Evolutionary conservation across 2,329 filamentous ascomycete species (phyloP), one percentile per base, ranked within the genome.

Genomic region (Berkeleyomyces rouxiae): DNA sequence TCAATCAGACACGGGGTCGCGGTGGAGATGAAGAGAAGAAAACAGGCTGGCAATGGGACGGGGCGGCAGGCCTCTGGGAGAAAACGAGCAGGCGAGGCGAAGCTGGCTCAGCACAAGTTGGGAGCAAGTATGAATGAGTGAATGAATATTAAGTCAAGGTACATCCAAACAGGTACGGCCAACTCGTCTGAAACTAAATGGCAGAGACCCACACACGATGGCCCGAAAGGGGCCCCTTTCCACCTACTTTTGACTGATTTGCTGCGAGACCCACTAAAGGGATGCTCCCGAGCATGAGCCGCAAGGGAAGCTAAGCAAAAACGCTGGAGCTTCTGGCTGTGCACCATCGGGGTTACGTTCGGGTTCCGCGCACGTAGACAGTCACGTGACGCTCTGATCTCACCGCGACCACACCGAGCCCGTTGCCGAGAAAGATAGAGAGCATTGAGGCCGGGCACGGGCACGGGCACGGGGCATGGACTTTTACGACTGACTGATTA

Each of bases 161-260:
- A 44, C 44, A 49, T 49, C 42, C 39, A 49, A 63, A 58, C 51
- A 37, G 37, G 33, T 13, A 47, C 44, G 51, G 16, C 16, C 7
- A 23, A 23, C 23, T 23, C 23, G 47, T 61, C 36, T 51, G 46
- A 61, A 49, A 59, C 58, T 44, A 33, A 59, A 49, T 58, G 44
- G 59, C 42, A 53, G 58, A 47, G 60, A 47, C 49, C 58, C 64
- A 67, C 60, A 59, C 58, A 61, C 51, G 47, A 58, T 62, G 61
- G 49, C 47, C 59, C 57, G 39, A 65, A 62, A 46, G 51, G 47
- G 33, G 51, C 47, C 63, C 62, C 63, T 61, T 62, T 62, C 23
- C 23, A 23, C 23, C 23, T 23, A 23, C 23, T 23, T 23, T 23
- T 23, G 23, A 23, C 23, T 23, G 23, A 23, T 23, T 23, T 23